Evolutionary conservation across 1,284 basidiomycete genomes (phyloP).

Genomic region (Heterobasidion annosum): DNA sequence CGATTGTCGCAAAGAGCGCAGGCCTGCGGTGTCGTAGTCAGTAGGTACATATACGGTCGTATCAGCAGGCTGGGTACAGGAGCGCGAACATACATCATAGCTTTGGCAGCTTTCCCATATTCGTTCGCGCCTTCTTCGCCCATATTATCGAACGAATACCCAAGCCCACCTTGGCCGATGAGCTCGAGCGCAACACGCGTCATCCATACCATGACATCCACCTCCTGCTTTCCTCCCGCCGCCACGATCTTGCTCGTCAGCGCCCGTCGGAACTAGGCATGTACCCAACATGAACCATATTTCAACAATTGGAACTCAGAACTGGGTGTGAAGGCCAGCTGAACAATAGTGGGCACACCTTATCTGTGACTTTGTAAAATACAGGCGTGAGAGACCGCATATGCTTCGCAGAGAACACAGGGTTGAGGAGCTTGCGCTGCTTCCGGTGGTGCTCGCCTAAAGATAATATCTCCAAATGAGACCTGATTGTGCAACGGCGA

Average conservation of each 20-base stretch:
- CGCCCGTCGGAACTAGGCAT: neutral
- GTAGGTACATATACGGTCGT: neutral
- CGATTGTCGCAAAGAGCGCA: conserved; percentile 5
- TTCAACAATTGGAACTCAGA: neutral
- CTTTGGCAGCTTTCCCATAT: conserved; percentile 17
- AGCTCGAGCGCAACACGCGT: conserved; percentile 16
- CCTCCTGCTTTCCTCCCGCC: conserved; percentile 6
- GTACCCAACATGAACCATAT: conserved; percentile 9
- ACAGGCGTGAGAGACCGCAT: conserved; percentile 18
- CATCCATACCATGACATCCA: conserved; percentile 17
- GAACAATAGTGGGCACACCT: conserved; percentile 7
- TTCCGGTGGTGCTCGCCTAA: conserved; percentile 11
- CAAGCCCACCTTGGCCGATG: conserved; percentile 18
- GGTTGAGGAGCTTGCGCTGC: conserved; percentile 20
- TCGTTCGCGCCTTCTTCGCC: conserved; percentile 6
- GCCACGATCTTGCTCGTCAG: conserved; percentile 5
- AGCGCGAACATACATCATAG: conserved; percentile 13
- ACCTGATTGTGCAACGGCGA: neutral
- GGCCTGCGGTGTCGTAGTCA: neutral
- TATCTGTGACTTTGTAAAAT: conserved; percentile 18
- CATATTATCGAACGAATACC: conserved; percentile 17
- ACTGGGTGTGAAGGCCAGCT: no score
- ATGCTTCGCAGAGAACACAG: conserved; percentile 20
- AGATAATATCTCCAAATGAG: neutral
- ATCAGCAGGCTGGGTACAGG: neutral